Evolutionary conservation across 2,329 filamentous ascomycete genomes (phyloP).

Genomic region (Mycosphaerella sp.): DNA sequence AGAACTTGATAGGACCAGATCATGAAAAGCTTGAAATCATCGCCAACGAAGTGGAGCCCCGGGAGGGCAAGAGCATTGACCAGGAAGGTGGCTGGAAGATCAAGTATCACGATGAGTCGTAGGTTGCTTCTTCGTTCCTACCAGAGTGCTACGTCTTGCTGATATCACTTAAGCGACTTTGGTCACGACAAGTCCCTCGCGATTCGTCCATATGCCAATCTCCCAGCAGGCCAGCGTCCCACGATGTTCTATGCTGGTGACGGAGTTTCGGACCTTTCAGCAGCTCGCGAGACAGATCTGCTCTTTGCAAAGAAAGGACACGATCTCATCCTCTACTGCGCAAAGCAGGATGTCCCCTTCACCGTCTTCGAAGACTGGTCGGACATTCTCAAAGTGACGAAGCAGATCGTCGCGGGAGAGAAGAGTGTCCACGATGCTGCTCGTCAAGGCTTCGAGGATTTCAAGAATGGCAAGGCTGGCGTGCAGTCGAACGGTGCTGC

Average conservation of each 20-base stretch:
- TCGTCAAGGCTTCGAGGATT: conserved; percentile 43
- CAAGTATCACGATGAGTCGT: conserved; percentile 79
- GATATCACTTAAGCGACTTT: conserved; percentile 56
- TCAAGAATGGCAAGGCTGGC: conserved; percentile 42
- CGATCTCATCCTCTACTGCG: conserved; percentile 82
- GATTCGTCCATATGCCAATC: conserved; percentile 75
- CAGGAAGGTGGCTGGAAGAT: conserved; percentile 82
- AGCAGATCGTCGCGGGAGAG: conserved; percentile 69
- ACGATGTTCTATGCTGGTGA: conserved; percentile 92
- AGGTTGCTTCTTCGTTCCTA: conserved; percentile 17
- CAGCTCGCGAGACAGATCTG: conserved; percentile 87
- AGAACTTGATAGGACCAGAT: conserved; percentile 72
- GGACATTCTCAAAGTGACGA: conserved; percentile 67
- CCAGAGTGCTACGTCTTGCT: not conserved
- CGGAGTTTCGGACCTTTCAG: conserved; percentile 79
- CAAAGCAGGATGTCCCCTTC: conserved; percentile 76
- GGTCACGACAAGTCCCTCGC: conserved; percentile 97
- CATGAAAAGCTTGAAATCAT: conserved; percentile 78
- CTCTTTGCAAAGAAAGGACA: conserved; percentile 89
- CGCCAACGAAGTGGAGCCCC: conserved; percentile 69
- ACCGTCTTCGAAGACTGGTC: conserved; percentile 81
- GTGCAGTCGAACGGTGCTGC: conserved; percentile 10
- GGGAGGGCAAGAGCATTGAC: conserved; percentile 65
- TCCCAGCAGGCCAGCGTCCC: conserved; percentile 63
- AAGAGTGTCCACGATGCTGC: conserved; percentile 65